Base-by-base conservation (phyloP, 116 monocot species). In the Dioscorea cayenensis region DNA sequence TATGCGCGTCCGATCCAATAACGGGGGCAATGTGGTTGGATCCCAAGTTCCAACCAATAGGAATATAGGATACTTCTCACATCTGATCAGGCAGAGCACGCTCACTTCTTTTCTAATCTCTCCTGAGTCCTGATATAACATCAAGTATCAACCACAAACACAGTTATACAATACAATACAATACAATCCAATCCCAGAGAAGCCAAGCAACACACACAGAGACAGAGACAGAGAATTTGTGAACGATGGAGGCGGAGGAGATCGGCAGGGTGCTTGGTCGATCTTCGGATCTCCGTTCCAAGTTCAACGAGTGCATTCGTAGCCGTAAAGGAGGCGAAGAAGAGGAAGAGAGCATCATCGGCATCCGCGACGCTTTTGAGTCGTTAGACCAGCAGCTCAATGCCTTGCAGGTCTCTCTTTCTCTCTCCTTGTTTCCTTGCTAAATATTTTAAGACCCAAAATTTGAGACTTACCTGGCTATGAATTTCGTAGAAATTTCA, bases 351-450 rank as follows among this genome's bases (percentile, higher is more conserved):
- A 43, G 71, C 17, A 84, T 87, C 36, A 37, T 77, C 35, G 73
- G 67, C 20, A 69, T 88, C 11, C 65, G 74, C 16, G 84, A 84
- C 18, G 88, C 88, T 6, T 60, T 88, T 6, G 75, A 77, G 12
- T 73, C 84, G 13, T 72, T 88, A 28, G 84, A 84, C 79, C 74
- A 72, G 69, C 79, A 84, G 50, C 79, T 88, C 49, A 67, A 79
- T 7, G 71, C 79, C 25, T 84, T 88, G 37, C 84, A 88, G 88
- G 88, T 79, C 58, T 65, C 60, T 65, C 32, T 32, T 4, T 32
- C 32, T 14, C 18, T 55, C 19, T 55, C 5, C 5, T 18, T 18
- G 17, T 55, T 55, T 55, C 55, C 55, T 19, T 43, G 43, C 6
- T 8, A 12, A 43, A 43, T 7, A 12, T 3, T 6, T 43, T 43